Evolutionary conservation across 257 asterid genomes (phyloP), one percentile per base, ranked within the genome.

Genomic region (Solanum corneliomulleri): DNA sequence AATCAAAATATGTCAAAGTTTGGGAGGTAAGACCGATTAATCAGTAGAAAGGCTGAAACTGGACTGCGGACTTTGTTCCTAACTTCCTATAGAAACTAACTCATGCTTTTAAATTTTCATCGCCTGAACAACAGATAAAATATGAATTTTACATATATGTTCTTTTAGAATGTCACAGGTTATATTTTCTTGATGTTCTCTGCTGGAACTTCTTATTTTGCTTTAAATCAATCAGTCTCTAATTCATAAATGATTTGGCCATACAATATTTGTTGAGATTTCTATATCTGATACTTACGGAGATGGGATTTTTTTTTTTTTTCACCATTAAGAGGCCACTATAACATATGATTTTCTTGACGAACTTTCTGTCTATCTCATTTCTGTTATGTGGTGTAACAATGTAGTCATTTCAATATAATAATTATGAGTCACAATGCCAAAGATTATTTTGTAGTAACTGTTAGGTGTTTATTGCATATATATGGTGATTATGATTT

Each of bases 1-100:
- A 95, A 75, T 94, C 99, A 77, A 97, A 95, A 91, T 97, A 97
- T 87, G 91, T 97, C 41, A 95, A 92, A 93, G 98, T 97, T 90
- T 97, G 99, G 99, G 99, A 97, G 99, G 99, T 97, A 94, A 88
- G 85, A 52, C 85, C 5, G 44, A 80, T 20, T 47, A 16, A 80
- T 80, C 42, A 45, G n/a, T 78, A 45, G 66, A 45, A 78, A 78
- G 33, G 84, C 66, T 44, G 66, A 45, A 78, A 23, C 31, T 78
- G 84, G 41, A 15, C 64, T 25, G 27, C 20, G 16, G 20, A 15
- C 9, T 45, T 25, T 27, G 84, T 78, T 78, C 66, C 71, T 64
- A 64, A 64, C 33, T 64, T 64, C 18, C n/a, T 15, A 45, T 45
- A 78, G n/a, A 45, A 78, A 45, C 84, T 45, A 25, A 45, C 18